A percentile compares a stretch with the other conserved stretches of the same genome.
phyloP scores from a whole-genome alignment of 2,329 filamentous ascomycete genomes.

The Apiospora pterosperma region DNA sequence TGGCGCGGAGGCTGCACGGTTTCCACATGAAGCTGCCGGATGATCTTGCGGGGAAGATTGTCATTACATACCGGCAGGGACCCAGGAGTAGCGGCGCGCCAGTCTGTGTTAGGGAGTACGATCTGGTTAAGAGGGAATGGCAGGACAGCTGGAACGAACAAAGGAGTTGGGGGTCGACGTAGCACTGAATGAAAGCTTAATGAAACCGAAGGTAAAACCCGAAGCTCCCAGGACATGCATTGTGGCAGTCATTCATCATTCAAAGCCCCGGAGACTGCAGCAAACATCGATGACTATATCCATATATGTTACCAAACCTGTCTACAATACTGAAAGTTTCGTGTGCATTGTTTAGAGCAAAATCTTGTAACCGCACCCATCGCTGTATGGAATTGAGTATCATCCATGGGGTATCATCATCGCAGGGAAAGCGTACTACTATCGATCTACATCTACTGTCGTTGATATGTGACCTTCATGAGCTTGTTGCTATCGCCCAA shows the following conservation, averaged over 20 bases:
- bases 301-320: too few species aligned
- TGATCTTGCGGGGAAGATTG: not conserved
- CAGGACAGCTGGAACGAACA: not conserved
- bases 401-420: not conserved
- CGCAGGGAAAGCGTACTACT: not conserved
- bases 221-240: too few species aligned
- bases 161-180: not conserved
- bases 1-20: not conserved
- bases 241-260: too few species aligned
- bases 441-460: conserved; percentile 54
- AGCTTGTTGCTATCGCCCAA: conserved; percentile 71
- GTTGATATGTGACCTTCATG: conserved; percentile 95
- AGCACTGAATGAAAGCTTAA: not conserved
- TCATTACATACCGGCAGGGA: not conserved
- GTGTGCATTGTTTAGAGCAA: too few species aligned
- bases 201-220: too few species aligned
- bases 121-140: not conserved
- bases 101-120: not conserved
- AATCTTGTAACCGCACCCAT: too few species aligned
- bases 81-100: not conserved
- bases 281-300: not conserved
- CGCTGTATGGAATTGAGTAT: not conserved
- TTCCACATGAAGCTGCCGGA: not conserved
- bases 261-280: too few species aligned
- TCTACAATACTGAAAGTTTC: too few species aligned